Evolutionary conservation across 2,329 filamentous ascomycete species (phyloP).

Genomic region (Lasiodiplodia citricola): DNA sequence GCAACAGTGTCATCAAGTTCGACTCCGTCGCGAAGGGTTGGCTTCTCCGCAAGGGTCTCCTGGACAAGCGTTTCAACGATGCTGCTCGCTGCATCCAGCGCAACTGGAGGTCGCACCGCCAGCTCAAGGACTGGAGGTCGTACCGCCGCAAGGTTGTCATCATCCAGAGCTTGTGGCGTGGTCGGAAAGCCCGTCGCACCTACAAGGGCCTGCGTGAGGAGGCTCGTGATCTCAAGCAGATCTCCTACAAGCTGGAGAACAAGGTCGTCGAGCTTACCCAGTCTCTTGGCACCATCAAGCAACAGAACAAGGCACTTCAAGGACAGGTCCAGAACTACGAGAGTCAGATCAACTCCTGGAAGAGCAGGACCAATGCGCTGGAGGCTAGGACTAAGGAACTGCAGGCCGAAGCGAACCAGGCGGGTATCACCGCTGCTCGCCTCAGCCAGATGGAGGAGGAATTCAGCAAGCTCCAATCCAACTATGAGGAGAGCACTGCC

Average conservation of each 20-base stretch:
- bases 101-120: conserved; percentile 80
- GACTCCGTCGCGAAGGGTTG: conserved; percentile 92
- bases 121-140: conserved; percentile 80
- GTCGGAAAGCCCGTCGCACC: conserved; percentile 75
- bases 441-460: conserved; percentile 92
- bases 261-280: conserved; percentile 99
- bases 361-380: conserved; percentile 86
- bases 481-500: conserved; percentile 85
- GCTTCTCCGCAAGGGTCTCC: conserved; percentile 85
- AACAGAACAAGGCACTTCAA: conserved; percentile 88
- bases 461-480: conserved; percentile 87
- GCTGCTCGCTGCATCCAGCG: conserved; percentile 90
- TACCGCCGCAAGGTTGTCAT: conserved; percentile 89
- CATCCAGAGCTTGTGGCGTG: conserved; percentile 92
- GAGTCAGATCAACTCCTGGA: conserved; percentile 93
- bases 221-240: conserved; percentile 97
- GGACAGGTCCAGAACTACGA: conserved; percentile 96
- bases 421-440: conserved; percentile 90
- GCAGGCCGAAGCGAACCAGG: conserved; percentile 95
- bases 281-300: conserved; percentile 87
- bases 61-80: conserved; percentile 92
- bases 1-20: conserved; percentile 83
- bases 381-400: conserved; percentile 92
- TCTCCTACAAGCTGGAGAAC: conserved; percentile 99
- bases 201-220: conserved; percentile 95